Evolutionary conservation across 768 basidiomycete genomes (phyloP).

Genomic region (Leccinum broughii): DNA sequence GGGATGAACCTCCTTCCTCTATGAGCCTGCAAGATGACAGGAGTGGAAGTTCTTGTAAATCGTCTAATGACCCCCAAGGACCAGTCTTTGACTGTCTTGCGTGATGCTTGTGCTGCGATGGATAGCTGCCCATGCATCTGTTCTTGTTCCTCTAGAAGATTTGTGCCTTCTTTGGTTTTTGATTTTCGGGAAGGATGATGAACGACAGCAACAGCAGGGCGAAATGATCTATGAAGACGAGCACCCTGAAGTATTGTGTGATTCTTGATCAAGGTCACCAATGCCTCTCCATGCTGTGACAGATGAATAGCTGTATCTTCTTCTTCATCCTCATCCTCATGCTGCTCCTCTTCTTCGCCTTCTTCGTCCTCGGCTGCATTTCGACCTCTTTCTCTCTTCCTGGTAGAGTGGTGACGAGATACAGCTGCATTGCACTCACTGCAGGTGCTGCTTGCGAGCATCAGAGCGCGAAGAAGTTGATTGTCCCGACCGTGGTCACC

Average conservation of each 20-base stretch:
- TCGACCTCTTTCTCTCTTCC: too few species aligned
- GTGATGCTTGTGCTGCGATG: too few species aligned
- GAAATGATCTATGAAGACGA: too few species aligned
- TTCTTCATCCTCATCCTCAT: not conserved
- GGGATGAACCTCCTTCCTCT: not conserved
- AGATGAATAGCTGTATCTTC: not conserved
- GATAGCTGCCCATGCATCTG: too few species aligned
- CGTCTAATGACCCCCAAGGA: too few species aligned
- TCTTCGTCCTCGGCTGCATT: not conserved
- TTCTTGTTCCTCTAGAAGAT: too few species aligned
- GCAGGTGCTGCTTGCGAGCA: not conserved
- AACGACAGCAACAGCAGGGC: not conserved
- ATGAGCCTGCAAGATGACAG: not conserved
- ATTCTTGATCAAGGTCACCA: not conserved
- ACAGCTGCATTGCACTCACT: not conserved
- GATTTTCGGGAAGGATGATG: not conserved
- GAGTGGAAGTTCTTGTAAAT: not conserved
- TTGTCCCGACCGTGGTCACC: not conserved
- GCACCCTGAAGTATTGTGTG: slow-evolving; percentile 3
- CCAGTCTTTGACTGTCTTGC: too few species aligned
- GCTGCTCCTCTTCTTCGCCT: too few species aligned
- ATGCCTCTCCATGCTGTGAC: not conserved
- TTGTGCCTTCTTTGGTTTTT: not conserved
- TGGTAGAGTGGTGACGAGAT: not conserved
- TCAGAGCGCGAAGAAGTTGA: not conserved